A percentile compares a stretch with the other conserved stretches of the same genome.
Evolutionary conservation across 2,329 filamentous ascomycete species (phyloP).

Genomic region (Cercospora berteroae): DNA sequence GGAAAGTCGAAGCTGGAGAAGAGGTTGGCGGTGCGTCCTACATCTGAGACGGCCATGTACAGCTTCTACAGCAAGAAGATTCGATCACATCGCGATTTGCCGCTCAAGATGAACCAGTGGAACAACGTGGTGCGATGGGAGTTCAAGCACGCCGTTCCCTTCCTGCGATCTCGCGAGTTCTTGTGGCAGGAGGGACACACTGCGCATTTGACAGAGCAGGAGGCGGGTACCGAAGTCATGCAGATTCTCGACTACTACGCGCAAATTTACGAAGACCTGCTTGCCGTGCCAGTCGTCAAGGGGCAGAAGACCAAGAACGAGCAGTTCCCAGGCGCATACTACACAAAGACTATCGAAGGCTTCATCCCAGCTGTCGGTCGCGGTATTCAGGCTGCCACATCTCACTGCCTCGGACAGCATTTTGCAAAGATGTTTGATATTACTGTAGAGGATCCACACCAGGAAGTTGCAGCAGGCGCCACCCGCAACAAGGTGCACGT

Average conservation of each 20-base stretch:
- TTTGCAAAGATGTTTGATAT: constrained; percentile 99
- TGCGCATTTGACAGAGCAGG: constrained; percentile 80
- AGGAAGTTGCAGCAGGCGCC: constrained; percentile 60
- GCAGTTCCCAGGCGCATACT: constrained; percentile 95
- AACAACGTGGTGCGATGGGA: constrained; percentile 96
- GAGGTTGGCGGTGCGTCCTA: constrained; percentile 67
- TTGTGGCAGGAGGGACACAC: constrained; percentile 97
- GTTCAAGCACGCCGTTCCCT: constrained; percentile 84
- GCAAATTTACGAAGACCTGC: constrained; percentile 84
- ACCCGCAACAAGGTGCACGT: constrained; percentile 79
- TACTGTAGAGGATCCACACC: constrained; percentile 84
- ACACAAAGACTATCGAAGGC: constrained; percentile 94
- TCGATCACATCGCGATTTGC: constrained; percentile 90
- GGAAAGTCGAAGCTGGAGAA: constrained; percentile 91
- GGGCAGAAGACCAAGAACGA: constrained; percentile 96
- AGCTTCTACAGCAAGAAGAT: constrained; percentile 97
- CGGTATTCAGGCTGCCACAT: constrained; percentile 94
- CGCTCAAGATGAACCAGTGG: constrained; percentile 95
- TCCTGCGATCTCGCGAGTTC: constrained; percentile 91
- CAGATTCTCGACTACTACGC: constrained; percentile 94
- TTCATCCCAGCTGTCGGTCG: constrained; percentile 95
- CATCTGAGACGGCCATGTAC: constrained; percentile 83
- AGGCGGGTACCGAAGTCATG: constrained; percentile 80
- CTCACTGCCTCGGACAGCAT: constrained; percentile 92
- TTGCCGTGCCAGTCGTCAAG: constrained; percentile 91